These are phyloP conservation scores for Raddia guianensis DNA, from an alignment of 176 grass and related monocot genomes.

Conservation along the genomic window DNA sequence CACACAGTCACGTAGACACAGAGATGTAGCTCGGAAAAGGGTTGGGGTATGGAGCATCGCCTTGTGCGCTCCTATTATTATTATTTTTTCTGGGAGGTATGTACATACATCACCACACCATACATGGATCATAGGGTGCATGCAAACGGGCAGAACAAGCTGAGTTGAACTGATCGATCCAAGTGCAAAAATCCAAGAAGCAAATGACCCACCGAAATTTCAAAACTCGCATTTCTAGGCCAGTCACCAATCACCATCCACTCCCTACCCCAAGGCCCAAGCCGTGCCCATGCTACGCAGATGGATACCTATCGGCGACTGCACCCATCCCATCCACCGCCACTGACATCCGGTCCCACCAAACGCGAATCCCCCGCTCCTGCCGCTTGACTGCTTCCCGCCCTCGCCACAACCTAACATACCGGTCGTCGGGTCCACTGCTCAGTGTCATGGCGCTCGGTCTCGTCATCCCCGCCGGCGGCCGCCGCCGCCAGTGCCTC, in stretches of 20 bases:
- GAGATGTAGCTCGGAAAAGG: neutral
- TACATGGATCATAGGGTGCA: constrained; percentile 25
- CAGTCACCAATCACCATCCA: constrained; percentile 26
- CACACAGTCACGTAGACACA: neutral
- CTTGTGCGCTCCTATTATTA: constrained; percentile 15
- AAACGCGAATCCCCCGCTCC: neutral
- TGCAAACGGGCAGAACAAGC: neutral
- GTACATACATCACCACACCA: constrained; percentile 2
- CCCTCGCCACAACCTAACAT: constrained; percentile 34
- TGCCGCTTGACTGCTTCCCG: constrained; percentile 47
- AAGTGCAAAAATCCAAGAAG: constrained; percentile 39
- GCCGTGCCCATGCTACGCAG: neutral
- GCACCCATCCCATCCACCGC: neutral
- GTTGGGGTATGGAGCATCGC: neutral
- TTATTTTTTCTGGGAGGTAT: neutral
- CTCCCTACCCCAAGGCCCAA: neutral
- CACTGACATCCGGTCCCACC: constrained; percentile 35
- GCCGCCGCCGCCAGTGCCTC: constrained; percentile 43
- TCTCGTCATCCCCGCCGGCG: neutral
- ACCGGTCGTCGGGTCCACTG: constrained; percentile 49
- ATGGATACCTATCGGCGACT: constrained; percentile 12
- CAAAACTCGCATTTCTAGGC: constrained; percentile 45
- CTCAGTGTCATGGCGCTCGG: constrained; percentile 31
- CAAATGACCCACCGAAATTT: constrained; percentile 35
- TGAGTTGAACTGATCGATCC: neutral